A percentile compares a stretch with the other conserved stretches of the same genome.
Evolutionary conservation across 805 yeast genomes (phyloP).

Genomic region (Monosporozyma solicola): DNA sequence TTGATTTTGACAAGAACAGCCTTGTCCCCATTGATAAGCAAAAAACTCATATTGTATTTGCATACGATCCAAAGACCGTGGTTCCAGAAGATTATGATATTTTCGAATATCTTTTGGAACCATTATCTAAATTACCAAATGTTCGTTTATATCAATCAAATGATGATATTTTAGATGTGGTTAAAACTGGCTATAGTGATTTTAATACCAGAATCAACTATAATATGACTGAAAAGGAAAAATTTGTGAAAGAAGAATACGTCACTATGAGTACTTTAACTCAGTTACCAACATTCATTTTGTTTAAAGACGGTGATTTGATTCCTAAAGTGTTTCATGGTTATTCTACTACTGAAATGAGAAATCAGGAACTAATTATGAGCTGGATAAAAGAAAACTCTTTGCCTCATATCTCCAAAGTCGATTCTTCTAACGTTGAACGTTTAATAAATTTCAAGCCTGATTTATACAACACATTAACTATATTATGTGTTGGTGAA

Average conservation of each 20-base stretch:
- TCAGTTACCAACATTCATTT: conserved; percentile 51
- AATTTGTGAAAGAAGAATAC: conserved; percentile 37
- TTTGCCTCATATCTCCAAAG: conserved; percentile 44
- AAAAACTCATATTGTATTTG: conserved; percentile 41
- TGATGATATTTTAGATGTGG: conserved; percentile 38
- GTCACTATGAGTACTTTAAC: conserved; percentile 45
- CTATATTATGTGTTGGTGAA: conserved; percentile 6
- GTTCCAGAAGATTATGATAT: conserved; percentile 52
- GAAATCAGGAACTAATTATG: conserved; percentile 40
- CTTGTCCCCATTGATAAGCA: conserved; percentile 10
- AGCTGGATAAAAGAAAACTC: conserved; percentile 43
- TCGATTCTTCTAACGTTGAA: conserved; percentile 33
- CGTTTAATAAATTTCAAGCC: conserved; percentile 11
- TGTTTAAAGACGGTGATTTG: conserved; percentile 50
- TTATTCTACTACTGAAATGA: conserved; percentile 54
- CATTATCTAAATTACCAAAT: conserved; percentile 49
- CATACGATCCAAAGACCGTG: conserved; percentile 40
- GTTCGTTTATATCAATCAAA: conserved; percentile 44
- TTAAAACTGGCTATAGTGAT: conserved; percentile 29
- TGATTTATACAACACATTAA: conserved; percentile 14
- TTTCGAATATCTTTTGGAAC: conserved; percentile 52
- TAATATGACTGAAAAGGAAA: conserved; percentile 28
- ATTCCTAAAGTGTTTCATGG: conserved; percentile 47
- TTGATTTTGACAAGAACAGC: conserved; percentile 14
- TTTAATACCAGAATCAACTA: conserved; percentile 38